Percentiles rank a stretch among this genome's conserved stretches.
These are phyloP conservation scores for Aspergillus conjunctus DNA, from an alignment of 495 filamentous ascomycete species.

Conservation along the genomic window DNA sequence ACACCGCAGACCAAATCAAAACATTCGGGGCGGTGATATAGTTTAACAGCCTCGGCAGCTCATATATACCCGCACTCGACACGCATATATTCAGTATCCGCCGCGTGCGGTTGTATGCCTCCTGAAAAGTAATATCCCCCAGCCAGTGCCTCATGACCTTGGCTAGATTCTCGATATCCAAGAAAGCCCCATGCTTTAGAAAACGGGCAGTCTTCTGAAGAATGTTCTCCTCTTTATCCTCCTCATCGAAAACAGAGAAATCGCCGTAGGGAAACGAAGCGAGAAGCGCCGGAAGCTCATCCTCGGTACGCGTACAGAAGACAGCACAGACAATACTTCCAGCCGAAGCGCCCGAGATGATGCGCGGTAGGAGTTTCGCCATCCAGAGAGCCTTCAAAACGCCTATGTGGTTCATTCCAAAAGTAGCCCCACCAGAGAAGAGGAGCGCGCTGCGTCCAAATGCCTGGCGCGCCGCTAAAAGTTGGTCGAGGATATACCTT, in stretches of 20 bases:
- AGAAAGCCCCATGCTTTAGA: slow-evolving; percentile 76
- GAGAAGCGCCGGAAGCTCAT: slow-evolving; percentile 75
- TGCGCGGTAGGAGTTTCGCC: slow-evolving; percentile 74
- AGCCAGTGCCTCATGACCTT: slow-evolving; percentile 77
- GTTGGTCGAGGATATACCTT: slow-evolving; percentile 69
- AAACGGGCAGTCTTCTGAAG: slow-evolving; percentile 72
- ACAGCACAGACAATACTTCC: slow-evolving; percentile 93
- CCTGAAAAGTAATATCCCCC: slow-evolving; percentile 90
- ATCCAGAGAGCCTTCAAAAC: slow-evolving; percentile 87
- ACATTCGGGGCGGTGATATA: slow-evolving; percentile 93
- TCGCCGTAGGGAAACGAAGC: slow-evolving; percentile 78
- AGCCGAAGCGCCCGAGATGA: slow-evolving; percentile 91
- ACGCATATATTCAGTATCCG: slow-evolving; percentile 93
- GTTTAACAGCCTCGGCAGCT: slow-evolving; percentile 83
- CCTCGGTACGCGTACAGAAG: slow-evolving; percentile 80
- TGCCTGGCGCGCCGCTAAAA: slow-evolving; percentile 78
- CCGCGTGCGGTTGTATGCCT: slow-evolving; percentile 89
- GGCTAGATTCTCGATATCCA: slow-evolving; percentile 78
- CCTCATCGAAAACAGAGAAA: slow-evolving; percentile 78
- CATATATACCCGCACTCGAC: slow-evolving; percentile 82
- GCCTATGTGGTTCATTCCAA: slow-evolving; percentile 95
- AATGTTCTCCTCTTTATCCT: slow-evolving; percentile 67
- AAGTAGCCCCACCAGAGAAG: slow-evolving; percentile 87
- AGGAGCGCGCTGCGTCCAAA: slow-evolving; percentile 87
- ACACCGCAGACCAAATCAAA: slow-evolving; percentile 94